Evolutionary conservation across 305 asterid genomes (phyloP), one percentile per base, ranked within the genome.

Genomic region (Coffea humblotiana): DNA sequence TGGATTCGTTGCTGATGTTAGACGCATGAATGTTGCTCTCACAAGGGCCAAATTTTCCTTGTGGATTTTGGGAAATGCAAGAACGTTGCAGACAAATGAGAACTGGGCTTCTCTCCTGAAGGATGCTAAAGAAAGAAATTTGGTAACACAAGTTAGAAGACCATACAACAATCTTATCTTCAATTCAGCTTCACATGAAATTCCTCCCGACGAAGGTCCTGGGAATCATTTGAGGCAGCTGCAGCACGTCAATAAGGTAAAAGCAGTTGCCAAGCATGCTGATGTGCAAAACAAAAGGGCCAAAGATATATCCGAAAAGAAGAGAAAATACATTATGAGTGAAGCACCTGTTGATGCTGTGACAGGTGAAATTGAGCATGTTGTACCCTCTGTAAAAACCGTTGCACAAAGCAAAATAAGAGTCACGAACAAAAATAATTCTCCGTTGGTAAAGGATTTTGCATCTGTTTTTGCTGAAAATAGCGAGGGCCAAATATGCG

Each of bases 21-120:
- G 99, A 84, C 97, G 99, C 87, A 96, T 96, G 99, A 96, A 96
- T 79, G 99, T 96, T 86, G 97, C 99, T 87, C 85, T 96, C 90
- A 96, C 99, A 43, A 91, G 99, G 92, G 98, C 99, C 71, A 93
- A 85, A 70, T 78, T 90, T 47, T 94, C 99, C 73, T 84, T 96
- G 71, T 96, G 99, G 99, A 90, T 94, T 80, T 90, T 94, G 82
- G 98, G 99, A 60, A 90, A 94, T 82, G 89, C 92, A 78, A 90
- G 89, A 86, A 94, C 99, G 75, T 87, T 96, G 78, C 87, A 78
- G 88, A 85, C 91, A n/a, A 91, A 94, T 86, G 90, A 78, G 84
- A 92, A 87, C 88, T 94, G 99, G 99, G 94, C 87, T 77, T 94
- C 98, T 85, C 97, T 96, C 70, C 82, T 96, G 66, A 87, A 86